These are phyloP conservation scores for Globisporangium spiculum DNA, from an alignment of 352 stramenopile species.

Conservation along the genomic window DNA sequence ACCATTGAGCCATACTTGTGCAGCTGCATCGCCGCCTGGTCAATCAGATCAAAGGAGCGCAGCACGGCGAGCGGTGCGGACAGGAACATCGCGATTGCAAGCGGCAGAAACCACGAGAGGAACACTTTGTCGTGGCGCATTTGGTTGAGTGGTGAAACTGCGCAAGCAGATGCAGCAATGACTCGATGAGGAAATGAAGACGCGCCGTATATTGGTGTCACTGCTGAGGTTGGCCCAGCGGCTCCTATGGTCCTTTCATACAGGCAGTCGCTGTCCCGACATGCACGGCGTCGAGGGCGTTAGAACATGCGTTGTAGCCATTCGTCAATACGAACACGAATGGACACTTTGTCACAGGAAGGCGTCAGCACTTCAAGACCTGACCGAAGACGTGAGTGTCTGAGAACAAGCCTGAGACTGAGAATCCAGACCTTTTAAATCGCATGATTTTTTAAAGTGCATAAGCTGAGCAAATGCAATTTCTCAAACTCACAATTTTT, in stretches of 20 bases:
- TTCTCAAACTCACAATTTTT: too few species aligned
- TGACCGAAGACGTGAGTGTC: background rate
- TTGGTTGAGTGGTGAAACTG: background rate
- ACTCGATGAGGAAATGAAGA: background rate
- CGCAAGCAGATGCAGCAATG: background rate
- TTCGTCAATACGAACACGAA: background rate
- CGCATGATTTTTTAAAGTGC: too few species aligned
- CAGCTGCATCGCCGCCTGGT: background rate
- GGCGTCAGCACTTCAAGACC: background rate
- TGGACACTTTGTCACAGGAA: background rate
- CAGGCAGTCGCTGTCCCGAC: background rate
- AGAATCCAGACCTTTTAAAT: too few species aligned
- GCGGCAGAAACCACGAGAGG: conserved; percentile 3
- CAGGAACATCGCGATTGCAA: background rate
- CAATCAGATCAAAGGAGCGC: conserved; percentile 18
- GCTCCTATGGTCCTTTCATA: background rate
- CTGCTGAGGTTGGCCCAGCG: background rate
- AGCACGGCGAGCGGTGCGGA: conserved; percentile 12
- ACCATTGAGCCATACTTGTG: background rate
- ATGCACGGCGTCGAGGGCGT: background rate
- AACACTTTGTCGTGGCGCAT: background rate
- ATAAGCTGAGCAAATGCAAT: too few species aligned
- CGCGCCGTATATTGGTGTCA: background rate
- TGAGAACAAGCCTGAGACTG: too few species aligned
- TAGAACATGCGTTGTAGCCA: background rate